phyloP scores from a whole-genome alignment of 148 eudicot species.

The Rhododendron ferrugineum region DNA sequence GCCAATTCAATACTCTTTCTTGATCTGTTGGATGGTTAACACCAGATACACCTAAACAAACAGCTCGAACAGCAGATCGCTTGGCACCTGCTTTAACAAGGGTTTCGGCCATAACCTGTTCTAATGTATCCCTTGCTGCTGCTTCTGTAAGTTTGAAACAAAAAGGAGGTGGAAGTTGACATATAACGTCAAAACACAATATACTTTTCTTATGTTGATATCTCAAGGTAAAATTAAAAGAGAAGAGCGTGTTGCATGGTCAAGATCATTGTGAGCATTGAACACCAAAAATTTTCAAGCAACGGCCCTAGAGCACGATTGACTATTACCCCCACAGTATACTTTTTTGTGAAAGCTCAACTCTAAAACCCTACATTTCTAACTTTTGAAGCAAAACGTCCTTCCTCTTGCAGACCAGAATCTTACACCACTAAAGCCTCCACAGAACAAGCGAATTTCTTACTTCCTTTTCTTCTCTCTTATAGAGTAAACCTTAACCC shows the following conservation, averaged over 20 bases:
- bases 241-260: neutral
- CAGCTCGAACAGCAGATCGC: slow-evolving; percentile 56
- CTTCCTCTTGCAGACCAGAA: neutral
- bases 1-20: slow-evolving; percentile 52
- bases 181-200: neutral
- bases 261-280: neutral
- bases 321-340: neutral
- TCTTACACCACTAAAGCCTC: neutral
- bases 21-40: slow-evolving; percentile 73
- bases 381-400: neutral
- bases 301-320: neutral
- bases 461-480: neutral
- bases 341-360: neutral
- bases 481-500: neutral
- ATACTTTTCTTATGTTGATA: neutral
- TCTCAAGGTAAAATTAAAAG: neutral
- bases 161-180: neutral
- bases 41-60: slow-evolving; percentile 75
- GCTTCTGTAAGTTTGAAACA: slow-evolving; percentile 36
- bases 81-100: slow-evolving; percentile 41
- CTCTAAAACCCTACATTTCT: neutral
- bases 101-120: slow-evolving; percentile 59
- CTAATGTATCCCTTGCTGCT: slow-evolving; percentile 56
- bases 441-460: neutral
- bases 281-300: neutral